Base-by-base conservation (phyloP, 805 yeast genomes). In the Cyberlindnera misumaiensis region DNA sequence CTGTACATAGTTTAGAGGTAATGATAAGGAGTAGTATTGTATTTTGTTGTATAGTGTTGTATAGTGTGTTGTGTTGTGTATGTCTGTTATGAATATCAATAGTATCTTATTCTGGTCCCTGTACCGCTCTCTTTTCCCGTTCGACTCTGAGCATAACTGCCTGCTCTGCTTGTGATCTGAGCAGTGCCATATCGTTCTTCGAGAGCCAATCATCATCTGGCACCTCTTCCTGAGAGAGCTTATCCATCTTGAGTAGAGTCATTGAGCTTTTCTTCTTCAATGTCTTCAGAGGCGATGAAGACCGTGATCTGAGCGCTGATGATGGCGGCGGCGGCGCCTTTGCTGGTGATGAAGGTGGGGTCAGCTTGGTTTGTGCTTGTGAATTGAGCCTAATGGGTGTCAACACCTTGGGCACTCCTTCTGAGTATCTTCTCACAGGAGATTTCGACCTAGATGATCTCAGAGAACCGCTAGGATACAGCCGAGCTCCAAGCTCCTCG, bases 71-170 rank as follows among this genome's bases (percentile, higher is more conserved):
- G 14, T 20, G 24, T 20, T 20, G n/a, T 24, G 27, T 24, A 24
- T 24, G 11, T 24, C 27, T 27, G 28, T 6, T 7, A 11, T 25
- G 32, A 17, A 32, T 32, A 28, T 30, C 16, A 27, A 25, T 24
- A 16, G 33, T 17, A 30, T 30, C 22, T 16, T 12, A 11, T 10
- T 16, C 15, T 17, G 4, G n/a, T 3, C 14, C 9, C 22, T 18
- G 13, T 18, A 12, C 11, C 12, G 46, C 20, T 29, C 41, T 51
- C 13, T 45, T 39, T 18, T 55, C 59, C 30, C 59, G 48, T 13
- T 53, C 58, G 9, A 55, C 44, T 25, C 59, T 49, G 11, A 41
- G 35, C 11, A 51, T 20, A 5, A 55, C 59, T 9, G 58, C 58
- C 16, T 39, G 48, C 30, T 53, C 56, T 1, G 58, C 43, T 31